Evolutionary conservation across 1,284 basidiomycete species (phyloP).

Genomic region (Sporisorium graminicola): DNA sequence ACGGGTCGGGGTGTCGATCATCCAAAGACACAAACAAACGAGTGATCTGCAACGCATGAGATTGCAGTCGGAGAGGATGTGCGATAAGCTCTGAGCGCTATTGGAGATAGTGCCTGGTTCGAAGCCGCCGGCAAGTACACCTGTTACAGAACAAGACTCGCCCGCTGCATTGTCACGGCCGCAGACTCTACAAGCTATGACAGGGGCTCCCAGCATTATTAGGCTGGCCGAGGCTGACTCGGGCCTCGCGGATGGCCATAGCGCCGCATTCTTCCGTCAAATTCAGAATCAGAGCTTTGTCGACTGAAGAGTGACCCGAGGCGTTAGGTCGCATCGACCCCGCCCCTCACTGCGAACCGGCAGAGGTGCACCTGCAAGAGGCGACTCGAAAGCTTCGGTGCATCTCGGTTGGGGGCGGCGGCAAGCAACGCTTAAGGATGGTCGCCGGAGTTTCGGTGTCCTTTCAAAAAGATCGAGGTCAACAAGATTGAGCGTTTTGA

Average conservation of each 20-base stretch:
- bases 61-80: neutral
- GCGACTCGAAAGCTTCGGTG: neutral
- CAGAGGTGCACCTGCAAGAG: neutral
- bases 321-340: neutral
- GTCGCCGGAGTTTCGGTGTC: slow-evolving; percentile 18
- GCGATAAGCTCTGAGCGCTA: neutral
- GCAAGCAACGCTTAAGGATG: neutral
- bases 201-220: neutral
- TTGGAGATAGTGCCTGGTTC: neutral
- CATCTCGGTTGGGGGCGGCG: neutral
- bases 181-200: neutral
- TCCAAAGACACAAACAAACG: neutral
- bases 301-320: too few species aligned
- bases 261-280: neutral
- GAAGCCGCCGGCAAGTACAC: neutral
- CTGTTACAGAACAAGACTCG: neutral
- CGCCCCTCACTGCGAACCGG: neutral
- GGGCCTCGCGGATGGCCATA: neutral
- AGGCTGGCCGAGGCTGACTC: neutral
- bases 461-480: neutral
- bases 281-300: too few species aligned
- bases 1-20: neutral
- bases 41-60: slow-evolving; percentile 5
- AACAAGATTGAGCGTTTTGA: neutral
- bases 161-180: neutral